Conservation (phyloP, 768 basidiomycete species). For the Boletus rubropictus region DNA sequence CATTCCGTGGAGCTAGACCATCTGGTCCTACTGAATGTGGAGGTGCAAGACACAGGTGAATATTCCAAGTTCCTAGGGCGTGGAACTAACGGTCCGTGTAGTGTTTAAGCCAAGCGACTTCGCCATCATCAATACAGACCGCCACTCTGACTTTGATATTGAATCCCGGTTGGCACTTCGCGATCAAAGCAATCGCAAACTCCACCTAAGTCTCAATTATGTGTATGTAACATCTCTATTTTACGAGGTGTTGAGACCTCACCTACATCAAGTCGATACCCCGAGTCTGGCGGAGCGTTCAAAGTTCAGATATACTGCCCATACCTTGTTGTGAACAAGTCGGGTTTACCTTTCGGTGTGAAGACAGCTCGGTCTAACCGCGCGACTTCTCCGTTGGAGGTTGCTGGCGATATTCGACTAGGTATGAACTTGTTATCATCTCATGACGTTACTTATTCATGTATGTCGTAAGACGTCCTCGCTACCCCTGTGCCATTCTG, state of each 20-base stretch:
- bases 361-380: constrained; percentile 59
- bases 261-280: constrained; percentile 50
- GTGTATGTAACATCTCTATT: constrained; percentile 49
- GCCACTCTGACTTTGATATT: constrained; percentile 80
- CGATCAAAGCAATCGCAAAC: constrained; percentile 68
- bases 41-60: constrained; percentile 83
- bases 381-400: constrained; percentile 61
- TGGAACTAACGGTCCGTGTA: constrained; percentile 26
- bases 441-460: constrained; percentile 17
- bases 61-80: not conserved
- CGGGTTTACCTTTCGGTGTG: constrained; percentile 74
- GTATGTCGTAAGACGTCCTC: constrained; percentile 36
- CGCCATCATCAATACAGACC: constrained; percentile 93
- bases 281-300: constrained; percentile 91
- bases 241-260: not conserved
- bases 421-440: constrained; percentile 36
- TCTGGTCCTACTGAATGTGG: constrained; percentile 82
- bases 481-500: constrained; percentile 68
- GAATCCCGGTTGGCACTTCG: constrained; percentile 68
- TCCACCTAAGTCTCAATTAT: constrained; percentile 84
- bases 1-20: constrained; percentile 92
- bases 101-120: constrained; percentile 94
- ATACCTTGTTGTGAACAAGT: constrained; percentile 89
- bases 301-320: constrained; percentile 93
- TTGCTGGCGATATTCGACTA: constrained; percentile 72